Conservation (phyloP, 129 eudicot genomes). For the Escallonia herrerae region DNA sequence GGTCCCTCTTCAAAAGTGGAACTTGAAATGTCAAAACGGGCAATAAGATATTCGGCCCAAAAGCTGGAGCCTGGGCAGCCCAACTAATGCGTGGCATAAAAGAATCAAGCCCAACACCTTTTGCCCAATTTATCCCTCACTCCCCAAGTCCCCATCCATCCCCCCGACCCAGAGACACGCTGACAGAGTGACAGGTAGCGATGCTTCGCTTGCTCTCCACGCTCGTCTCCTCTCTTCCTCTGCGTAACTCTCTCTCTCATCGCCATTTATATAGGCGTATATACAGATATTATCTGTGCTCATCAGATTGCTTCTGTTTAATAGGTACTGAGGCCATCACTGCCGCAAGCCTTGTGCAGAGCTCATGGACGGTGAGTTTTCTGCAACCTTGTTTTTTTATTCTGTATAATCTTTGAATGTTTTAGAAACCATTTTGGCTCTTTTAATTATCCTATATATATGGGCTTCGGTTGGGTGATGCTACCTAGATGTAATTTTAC, state of each 20-base stretch:
- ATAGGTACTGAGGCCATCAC: constrained; percentile 30
- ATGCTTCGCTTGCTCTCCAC: not conserved
- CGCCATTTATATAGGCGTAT: not conserved
- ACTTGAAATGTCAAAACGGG: no score
- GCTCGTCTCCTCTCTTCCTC: not conserved
- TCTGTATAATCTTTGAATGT: not conserved
- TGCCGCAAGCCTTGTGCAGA: constrained; percentile 10
- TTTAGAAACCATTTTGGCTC: not conserved
- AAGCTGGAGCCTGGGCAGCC: no score
- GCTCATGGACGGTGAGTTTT: constrained; percentile 36
- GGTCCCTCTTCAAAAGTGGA: no score
- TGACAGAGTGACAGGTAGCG: no score
- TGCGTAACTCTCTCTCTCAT: not conserved
- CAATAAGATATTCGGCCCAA: no score
- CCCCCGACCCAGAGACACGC: no score
- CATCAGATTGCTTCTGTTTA: constrained; percentile 1
- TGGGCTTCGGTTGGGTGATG: not conserved
- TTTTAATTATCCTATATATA: not conserved
- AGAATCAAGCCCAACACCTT: no score
- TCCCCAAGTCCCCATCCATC: no score
- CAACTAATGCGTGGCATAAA: no score
- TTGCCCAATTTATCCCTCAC: no score
- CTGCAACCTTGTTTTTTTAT: not conserved
- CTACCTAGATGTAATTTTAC: not conserved
- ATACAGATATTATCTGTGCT: not conserved